Evolutionary conservation across 1,284 basidiomycete genomes (phyloP).

Genomic region (Trichosporon sp.): DNA sequence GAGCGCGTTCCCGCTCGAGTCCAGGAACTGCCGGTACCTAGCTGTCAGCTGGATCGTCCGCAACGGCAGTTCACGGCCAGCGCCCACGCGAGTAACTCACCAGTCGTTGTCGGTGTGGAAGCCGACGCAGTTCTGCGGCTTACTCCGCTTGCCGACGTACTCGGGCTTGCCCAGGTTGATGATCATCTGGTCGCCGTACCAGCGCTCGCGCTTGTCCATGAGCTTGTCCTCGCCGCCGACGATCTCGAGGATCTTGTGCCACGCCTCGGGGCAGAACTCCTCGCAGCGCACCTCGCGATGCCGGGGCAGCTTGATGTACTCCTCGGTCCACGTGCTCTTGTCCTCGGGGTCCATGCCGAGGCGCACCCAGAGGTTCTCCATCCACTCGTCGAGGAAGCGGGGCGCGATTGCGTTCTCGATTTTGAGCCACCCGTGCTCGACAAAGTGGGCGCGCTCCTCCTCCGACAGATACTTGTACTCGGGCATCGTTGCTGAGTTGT

Average conservation of each 20-base stretch:
- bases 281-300: conserved; percentile 28
- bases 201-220: conserved; percentile 29
- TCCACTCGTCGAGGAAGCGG: conserved; percentile 26
- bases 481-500: neutral
- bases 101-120: conserved; percentile 40
- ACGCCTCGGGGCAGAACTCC: conserved; percentile 32
- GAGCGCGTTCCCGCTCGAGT: conserved; percentile 31
- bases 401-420: conserved; percentile 31
- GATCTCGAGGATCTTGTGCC: conserved; percentile 35
- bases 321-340: conserved; percentile 39
- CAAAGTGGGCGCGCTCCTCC: conserved; percentile 29
- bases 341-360: conserved; percentile 37
- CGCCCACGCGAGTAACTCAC: conserved; percentile 9
- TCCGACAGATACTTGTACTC: conserved; percentile 23
- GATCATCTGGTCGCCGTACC: conserved; percentile 38
- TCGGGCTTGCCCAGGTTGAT: conserved; percentile 32
- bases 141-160: conserved; percentile 8
- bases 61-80: neutral
- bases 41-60: neutral
- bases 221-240: conserved; percentile 35
- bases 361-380: conserved; percentile 34
- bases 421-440: conserved; percentile 37
- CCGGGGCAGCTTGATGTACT: conserved; percentile 34
- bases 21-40: conserved; percentile 35
- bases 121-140: conserved; percentile 12